Conservation (phyloP, 768 basidiomycete species). For the Dioszegia aurantiaca region DNA sequence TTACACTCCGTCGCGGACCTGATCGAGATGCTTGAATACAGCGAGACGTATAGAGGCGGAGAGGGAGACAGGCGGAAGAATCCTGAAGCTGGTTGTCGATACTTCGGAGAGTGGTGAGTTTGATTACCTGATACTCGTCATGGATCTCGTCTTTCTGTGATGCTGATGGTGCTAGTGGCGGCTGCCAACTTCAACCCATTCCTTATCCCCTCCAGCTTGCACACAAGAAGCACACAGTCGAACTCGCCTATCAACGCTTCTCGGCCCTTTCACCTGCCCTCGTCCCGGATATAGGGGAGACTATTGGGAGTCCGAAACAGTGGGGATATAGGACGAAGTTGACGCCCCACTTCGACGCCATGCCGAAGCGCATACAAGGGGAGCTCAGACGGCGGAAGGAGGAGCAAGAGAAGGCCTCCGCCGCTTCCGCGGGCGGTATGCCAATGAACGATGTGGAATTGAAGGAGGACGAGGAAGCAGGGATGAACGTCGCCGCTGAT, state of each 20-base stretch:
- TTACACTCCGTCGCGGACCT: constrained; percentile 71
- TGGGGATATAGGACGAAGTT: constrained; percentile 95
- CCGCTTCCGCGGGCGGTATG: too few species aligned
- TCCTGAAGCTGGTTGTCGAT: constrained; percentile 68
- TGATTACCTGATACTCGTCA: background rate
- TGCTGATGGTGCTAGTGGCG: constrained; percentile 53
- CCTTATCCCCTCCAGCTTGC: constrained; percentile 81
- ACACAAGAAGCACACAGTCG: constrained; percentile 60
- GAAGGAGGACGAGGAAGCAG: constrained; percentile 16
- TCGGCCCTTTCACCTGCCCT: constrained; percentile 56
- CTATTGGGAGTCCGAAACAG: constrained; percentile 80
- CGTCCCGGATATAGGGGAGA: constrained; percentile 67
- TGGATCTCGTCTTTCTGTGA: background rate
- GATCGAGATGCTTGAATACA: constrained; percentile 41
- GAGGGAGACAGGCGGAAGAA: constrained; percentile 64
- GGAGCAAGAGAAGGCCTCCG: background rate
- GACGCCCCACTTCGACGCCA: constrained; percentile 89
- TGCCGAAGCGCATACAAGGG: constrained; percentile 57
- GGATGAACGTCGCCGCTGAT: constrained; percentile 1
- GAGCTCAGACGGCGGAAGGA: constrained; percentile 17
- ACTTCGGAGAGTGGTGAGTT: constrained; percentile 74
- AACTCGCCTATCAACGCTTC: constrained; percentile 41
- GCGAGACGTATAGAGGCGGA: constrained; percentile 36
- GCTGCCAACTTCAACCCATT: constrained; percentile 92
- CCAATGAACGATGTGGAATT: constrained; percentile 1